These are phyloP conservation scores for Fragilaria radians DNA, from an alignment of 108 stramenopile species.

Conservation along the genomic window DNA sequence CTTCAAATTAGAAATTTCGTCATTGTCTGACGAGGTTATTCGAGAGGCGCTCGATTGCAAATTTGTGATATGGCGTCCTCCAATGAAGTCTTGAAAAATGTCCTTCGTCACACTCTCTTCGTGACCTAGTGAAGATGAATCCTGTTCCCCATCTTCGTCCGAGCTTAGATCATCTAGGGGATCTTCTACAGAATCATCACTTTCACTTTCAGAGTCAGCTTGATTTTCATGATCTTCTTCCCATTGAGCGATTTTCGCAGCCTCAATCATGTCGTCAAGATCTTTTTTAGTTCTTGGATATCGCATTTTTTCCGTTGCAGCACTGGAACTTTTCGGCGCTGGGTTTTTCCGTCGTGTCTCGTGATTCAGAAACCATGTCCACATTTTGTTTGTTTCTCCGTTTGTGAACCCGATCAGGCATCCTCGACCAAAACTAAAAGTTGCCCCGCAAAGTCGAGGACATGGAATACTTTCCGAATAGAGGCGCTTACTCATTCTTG, in stretches of 20 bases:
- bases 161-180: conserved; percentile 38
- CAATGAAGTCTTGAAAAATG: conserved; percentile 34
- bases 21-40: neutral
- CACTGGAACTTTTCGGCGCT: neutral
- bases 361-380: conserved; percentile 38
- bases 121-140: conserved; percentile 19
- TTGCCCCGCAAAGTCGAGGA: conserved; percentile 71
- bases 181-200: conserved; percentile 24
- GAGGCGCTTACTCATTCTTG: neutral
- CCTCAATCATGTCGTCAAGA: conserved; percentile 52
- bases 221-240: conserved; percentile 33
- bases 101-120: conserved; percentile 12
- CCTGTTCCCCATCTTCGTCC: conserved; percentile 14
- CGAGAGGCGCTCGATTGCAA: neutral
- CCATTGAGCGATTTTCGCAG: conserved; percentile 71
- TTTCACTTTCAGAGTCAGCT: conserved; percentile 15
- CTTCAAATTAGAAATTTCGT: neutral
- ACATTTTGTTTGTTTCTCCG: conserved; percentile 67
- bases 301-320: neutral
- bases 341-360: neutral
- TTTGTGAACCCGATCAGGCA: conserved; percentile 58
- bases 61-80: conserved; percentile 7
- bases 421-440: conserved; percentile 56
- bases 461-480: conserved; percentile 33
- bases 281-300: conserved; percentile 41